A percentile compares a stretch with the other conserved stretches of the same genome.
Conservation (phyloP, 306 rosid species). For the Medicago arabica region DNA sequence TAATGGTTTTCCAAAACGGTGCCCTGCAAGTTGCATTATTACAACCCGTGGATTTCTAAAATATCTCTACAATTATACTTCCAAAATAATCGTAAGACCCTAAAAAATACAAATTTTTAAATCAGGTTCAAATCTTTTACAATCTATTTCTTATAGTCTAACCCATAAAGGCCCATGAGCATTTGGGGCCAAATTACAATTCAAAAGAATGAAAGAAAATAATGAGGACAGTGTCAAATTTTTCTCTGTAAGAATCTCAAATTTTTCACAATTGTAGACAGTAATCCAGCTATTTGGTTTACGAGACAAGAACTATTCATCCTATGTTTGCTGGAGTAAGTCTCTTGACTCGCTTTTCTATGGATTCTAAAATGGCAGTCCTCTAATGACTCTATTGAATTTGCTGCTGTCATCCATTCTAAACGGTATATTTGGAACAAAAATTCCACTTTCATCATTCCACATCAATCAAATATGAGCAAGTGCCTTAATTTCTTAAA, state of each 20-base stretch:
- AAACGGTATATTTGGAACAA: background rate
- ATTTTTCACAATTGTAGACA: background rate
- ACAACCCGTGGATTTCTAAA: conserved; percentile 6
- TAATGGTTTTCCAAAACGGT: background rate
- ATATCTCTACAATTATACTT: conserved; percentile 3
- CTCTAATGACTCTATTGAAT: background rate
- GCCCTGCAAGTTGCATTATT: background rate
- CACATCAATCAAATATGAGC: background rate
- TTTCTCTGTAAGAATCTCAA: background rate
- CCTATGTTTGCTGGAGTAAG: background rate
- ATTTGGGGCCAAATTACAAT: background rate
- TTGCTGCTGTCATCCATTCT: background rate
- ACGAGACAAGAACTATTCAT: background rate
- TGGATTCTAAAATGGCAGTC: background rate
- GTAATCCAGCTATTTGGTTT: background rate
- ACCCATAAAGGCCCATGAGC: background rate
- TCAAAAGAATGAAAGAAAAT: background rate
- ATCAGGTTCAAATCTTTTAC: background rate
- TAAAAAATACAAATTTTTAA: background rate
- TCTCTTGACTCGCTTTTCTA: background rate
- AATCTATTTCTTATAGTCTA: background rate
- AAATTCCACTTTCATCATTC: background rate
- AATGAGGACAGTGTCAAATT: background rate
- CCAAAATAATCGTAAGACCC: background rate
- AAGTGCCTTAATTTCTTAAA: background rate